A percentile compares a stretch with the other conserved stretches of the same genome.
Conservation (phyloP, 768 basidiomycete species). For the Lactarius sp. region DNA sequence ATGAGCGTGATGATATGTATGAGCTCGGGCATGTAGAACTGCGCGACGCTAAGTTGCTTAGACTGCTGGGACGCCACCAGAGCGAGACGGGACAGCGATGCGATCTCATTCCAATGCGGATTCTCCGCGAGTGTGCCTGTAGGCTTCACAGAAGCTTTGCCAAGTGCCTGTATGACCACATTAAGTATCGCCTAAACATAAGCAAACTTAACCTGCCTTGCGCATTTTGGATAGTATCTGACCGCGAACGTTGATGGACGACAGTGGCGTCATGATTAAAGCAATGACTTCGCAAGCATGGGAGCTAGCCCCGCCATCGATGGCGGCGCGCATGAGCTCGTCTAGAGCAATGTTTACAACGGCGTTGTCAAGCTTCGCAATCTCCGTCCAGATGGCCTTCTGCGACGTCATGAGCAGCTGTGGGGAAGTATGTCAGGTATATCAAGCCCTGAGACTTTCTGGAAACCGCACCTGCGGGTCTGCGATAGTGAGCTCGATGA, state of each 20-base stretch:
- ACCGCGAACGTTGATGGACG: conserved; percentile 74
- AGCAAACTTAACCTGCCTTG: conserved; percentile 44
- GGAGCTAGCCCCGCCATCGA: conserved; percentile 78
- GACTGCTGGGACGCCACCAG: conserved; percentile 67
- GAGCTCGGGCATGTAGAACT: conserved; percentile 79
- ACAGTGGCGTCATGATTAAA: conserved; percentile 65
- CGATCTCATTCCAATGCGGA: conserved; percentile 75
- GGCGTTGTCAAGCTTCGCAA: conserved; percentile 61
- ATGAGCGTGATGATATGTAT: conserved; percentile 76
- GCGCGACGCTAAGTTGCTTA: conserved; percentile 56
- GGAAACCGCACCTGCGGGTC: conserved; percentile 57
- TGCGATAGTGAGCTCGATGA: conserved; percentile 68
- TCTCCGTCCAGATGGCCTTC: conserved; percentile 70
- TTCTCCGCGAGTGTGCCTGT: conserved; percentile 64
- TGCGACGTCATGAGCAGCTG: conserved; percentile 66
- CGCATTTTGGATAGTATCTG: conserved; percentile 74
- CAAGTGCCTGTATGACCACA: conserved; percentile 48
- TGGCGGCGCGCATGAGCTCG: conserved; percentile 74
- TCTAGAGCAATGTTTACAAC: conserved; percentile 72
- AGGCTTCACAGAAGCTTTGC: conserved; percentile 62
- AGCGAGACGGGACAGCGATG: conserved; percentile 70
- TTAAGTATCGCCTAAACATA: conserved; percentile 2
- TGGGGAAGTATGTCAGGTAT: background rate
- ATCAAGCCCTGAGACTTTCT: background rate
- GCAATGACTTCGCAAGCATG: conserved; percentile 70